A percentile compares a stretch with the other conserved stretches of the same genome.
Conservation (phyloP, 192 early-diverging fungal species). For the Mortierella claussenii region DNA sequence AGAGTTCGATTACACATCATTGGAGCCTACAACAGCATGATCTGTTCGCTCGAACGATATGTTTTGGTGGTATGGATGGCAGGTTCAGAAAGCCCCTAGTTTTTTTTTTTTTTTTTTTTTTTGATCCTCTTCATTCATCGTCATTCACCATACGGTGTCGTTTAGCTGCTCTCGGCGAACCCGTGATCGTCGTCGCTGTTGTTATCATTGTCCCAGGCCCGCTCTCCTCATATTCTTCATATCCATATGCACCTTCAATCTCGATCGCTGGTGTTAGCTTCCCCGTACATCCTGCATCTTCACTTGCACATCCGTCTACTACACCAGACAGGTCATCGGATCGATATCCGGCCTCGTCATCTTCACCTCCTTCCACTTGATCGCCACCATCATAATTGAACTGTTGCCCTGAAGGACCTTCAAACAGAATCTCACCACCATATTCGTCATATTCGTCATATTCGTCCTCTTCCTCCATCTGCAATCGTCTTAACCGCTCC, state of each 20-base stretch:
- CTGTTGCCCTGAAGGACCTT: not conserved
- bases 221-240: slow-evolving; percentile 8
- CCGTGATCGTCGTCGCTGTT: not conserved
- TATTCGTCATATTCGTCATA: not conserved
- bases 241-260: not conserved
- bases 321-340: slow-evolving; percentile 21
- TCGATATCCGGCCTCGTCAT: slow-evolving; percentile 10
- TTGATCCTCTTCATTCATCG: too few relatives aligned
- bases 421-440: not conserved
- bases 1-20: too few relatives aligned
- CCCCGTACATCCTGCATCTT: not conserved
- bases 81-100: too few relatives aligned
- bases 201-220: too few relatives aligned
- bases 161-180: not conserved
- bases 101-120: too few relatives aligned
- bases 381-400: not conserved
- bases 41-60: too few relatives aligned
- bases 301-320: not conserved
- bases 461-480: slow-evolving; percentile 10
- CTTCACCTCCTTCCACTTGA: not conserved
- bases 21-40: too few relatives aligned
- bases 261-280: not conserved
- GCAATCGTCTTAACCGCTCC: not conserved
- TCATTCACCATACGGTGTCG: not conserved
- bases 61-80: too few relatives aligned